Percentiles rank a stretch among this genome's conserved stretches.
Evolutionary conservation across 352 stramenopile genomes (phyloP).

Genomic region (Pythium graminicola): DNA sequence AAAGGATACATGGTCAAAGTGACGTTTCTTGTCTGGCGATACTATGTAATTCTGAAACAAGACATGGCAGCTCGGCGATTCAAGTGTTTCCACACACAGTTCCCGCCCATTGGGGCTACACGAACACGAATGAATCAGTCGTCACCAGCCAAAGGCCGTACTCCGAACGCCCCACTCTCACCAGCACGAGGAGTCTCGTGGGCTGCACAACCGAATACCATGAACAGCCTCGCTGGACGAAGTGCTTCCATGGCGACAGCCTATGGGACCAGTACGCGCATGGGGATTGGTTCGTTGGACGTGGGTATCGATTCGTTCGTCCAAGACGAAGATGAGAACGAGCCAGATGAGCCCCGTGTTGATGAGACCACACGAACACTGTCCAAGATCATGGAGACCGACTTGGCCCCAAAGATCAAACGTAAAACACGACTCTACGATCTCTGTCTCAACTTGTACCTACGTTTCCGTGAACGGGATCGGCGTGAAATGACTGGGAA

Average conservation of each 20-base stretch:
- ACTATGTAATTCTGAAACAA: conserved; percentile 27
- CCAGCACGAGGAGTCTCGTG: conserved; percentile 15
- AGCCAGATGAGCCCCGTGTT: background rate
- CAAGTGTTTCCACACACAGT: conserved; percentile 20
- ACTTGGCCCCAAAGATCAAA: conserved; percentile 27
- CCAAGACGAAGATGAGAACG: background rate
- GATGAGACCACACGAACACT: conserved; percentile 8
- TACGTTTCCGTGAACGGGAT: conserved; percentile 30
- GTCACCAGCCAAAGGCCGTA: no score
- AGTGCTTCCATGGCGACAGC: conserved; percentile 6
- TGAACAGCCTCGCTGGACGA: background rate
- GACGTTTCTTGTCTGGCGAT: conserved; percentile 31
- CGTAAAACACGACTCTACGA: conserved; percentile 35
- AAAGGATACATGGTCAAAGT: conserved; percentile 31
- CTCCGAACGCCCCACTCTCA: no score
- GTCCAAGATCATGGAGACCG: conserved; percentile 32
- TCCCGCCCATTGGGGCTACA: conserved; percentile 4
- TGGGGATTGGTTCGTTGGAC: background rate
- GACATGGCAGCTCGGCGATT: conserved; percentile 20
- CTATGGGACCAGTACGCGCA: background rate
- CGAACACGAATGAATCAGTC: background rate
- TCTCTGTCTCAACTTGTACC: conserved; percentile 27
- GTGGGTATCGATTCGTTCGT: conserved; percentile 15
- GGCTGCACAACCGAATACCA: background rate
- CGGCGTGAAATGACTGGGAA: conserved; percentile 24